Percentiles rank a stretch among this genome's conserved stretches.
Evolutionary conservation across 2,329 filamentous ascomycete species (phyloP).

Genomic region (Shiraia bambusicola): DNA sequence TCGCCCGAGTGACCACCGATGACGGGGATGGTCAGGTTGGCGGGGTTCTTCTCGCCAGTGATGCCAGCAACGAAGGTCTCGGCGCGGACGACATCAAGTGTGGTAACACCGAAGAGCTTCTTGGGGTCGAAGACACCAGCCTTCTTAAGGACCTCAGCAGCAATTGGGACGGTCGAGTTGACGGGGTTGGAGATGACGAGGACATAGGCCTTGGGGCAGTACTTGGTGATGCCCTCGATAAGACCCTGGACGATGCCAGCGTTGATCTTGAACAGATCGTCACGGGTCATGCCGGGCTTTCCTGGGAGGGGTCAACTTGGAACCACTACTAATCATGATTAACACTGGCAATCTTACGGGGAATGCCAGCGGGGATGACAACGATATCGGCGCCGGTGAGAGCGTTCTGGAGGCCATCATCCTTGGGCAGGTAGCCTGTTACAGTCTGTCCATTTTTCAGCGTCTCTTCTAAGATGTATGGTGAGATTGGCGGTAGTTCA

Average conservation of each 20-base stretch:
- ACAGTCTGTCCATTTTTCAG: conserved; percentile 61
- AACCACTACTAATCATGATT: not conserved
- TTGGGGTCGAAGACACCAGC: conserved; percentile 92
- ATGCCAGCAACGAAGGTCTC: conserved; percentile 94
- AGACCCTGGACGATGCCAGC: conserved; percentile 95
- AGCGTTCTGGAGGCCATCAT: conserved; percentile 80
- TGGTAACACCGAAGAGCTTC: conserved; percentile 97
- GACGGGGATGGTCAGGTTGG: conserved; percentile 83
- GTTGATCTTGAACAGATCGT: conserved; percentile 99
- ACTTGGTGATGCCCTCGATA: conserved; percentile 82
- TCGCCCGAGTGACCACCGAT: conserved; percentile 96
- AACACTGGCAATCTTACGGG: conserved; percentile 61
- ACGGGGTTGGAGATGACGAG: conserved; percentile 99
- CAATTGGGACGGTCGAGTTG: conserved; percentile 97
- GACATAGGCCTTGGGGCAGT: conserved; percentile 88
- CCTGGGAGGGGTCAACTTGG: conserved; percentile 57
- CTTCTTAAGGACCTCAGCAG: conserved; percentile 92
- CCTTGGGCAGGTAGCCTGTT: conserved; percentile 81
- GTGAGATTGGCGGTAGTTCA: conserved; percentile 36
- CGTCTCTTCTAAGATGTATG: conserved; percentile 7
- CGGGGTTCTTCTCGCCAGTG: conserved; percentile 76
- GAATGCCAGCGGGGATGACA: conserved; percentile 96
- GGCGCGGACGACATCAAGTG: conserved; percentile 95
- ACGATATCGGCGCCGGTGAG: conserved; percentile 94
- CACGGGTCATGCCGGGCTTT: conserved; percentile 97